Evolutionary conservation across 225 moss, liverwort and hornwort genomes (phyloP).

Genomic region (Takakia lepidozioides): DNA sequence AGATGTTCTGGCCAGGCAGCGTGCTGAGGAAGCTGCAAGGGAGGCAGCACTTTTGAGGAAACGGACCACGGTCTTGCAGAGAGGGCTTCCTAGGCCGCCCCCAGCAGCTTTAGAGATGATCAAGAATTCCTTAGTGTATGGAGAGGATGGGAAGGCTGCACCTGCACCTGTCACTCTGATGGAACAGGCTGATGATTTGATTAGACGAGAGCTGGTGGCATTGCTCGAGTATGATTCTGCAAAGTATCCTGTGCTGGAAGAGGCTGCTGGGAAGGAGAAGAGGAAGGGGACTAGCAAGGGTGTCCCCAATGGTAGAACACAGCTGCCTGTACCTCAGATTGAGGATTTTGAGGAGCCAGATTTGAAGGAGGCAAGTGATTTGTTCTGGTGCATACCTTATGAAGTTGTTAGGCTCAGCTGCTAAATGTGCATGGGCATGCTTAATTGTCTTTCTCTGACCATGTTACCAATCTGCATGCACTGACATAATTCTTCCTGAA

Average conservation of each 20-base stretch:
- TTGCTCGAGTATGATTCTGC: slow-evolving; percentile 74
- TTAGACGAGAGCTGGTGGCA: slow-evolving; percentile 63
- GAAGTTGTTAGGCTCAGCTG: too few relatives aligned
- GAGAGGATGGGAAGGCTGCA: slow-evolving; percentile 56
- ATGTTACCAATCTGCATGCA: too few relatives aligned
- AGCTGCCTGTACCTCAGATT: slow-evolving; percentile 25
- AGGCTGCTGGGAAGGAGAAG: slow-evolving; percentile 35
- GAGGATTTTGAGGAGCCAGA: slow-evolving; percentile 57
- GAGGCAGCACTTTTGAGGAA: slow-evolving; percentile 55
- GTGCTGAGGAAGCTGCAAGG: slow-evolving; percentile 48
- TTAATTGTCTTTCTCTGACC: too few relatives aligned
- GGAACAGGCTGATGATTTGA: slow-evolving; percentile 70
- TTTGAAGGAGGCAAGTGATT: slow-evolving; percentile 35
- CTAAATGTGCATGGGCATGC: too few relatives aligned
- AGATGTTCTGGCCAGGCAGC: slow-evolving; percentile 52
- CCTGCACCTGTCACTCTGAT: slow-evolving; percentile 32
- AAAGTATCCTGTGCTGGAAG: slow-evolving; percentile 47
- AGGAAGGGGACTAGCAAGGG: slow-evolving; percentile 40
- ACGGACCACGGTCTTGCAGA: slow-evolving; percentile 66
- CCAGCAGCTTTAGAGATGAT: slow-evolving; percentile 50
- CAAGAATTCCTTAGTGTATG: slow-evolving; percentile 33
- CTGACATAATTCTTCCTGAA: too few relatives aligned
- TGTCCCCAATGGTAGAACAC: slow-evolving; percentile 21
- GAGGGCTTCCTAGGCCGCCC: slow-evolving; percentile 78
- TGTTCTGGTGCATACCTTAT: not conserved